A percentile compares a stretch with the other conserved stretches of the same genome.
Conservation (phyloP, 208 protist genomes). For the Naegleria gruberi region DNA sequence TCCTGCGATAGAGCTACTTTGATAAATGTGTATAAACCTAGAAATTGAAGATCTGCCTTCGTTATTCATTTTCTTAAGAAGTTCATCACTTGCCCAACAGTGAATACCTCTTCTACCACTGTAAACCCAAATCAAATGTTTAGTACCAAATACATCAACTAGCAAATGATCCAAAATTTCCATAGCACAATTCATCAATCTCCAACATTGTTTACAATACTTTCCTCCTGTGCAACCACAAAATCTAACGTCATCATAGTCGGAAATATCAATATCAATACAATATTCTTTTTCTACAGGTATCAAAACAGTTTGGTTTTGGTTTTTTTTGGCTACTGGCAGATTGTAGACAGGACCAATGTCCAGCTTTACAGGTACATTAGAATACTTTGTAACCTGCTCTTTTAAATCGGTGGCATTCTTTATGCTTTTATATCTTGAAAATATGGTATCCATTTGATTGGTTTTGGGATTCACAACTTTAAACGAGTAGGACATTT, state of each 20-base stretch:
- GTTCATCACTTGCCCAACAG: constrained; percentile 94
- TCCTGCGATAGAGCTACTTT: not conserved
- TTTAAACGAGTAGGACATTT: not conserved
- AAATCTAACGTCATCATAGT: constrained; percentile 96
- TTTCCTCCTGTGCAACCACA: constrained; percentile 80
- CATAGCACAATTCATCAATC: constrained; percentile 46
- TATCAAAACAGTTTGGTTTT: constrained; percentile 39
- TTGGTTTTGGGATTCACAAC: not conserved
- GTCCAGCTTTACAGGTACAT: constrained; percentile 44
- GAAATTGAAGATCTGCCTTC: constrained; percentile 77
- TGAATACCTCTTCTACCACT: constrained; percentile 96
- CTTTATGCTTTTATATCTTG: constrained; percentile 41
- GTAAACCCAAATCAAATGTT: constrained; percentile 75
- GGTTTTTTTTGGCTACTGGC: not conserved
- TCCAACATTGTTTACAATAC: constrained; percentile 94
- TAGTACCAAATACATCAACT: not conserved
- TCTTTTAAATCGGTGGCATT: constrained; percentile 28
- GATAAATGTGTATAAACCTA: constrained; percentile 70
- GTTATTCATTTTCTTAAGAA: constrained; percentile 69
- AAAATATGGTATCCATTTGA: constrained; percentile 36
- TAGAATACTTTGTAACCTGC: not conserved
- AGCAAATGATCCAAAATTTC: constrained; percentile 11
- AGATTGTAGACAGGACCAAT: constrained; percentile 48
- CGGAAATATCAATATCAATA: constrained; percentile 99
- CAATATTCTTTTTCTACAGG: constrained; percentile 89